Percentiles rank a stretch among this genome's conserved stretches.
Conservation (phyloP, 768 basidiomycete genomes). For the Austroboletus festivus region DNA sequence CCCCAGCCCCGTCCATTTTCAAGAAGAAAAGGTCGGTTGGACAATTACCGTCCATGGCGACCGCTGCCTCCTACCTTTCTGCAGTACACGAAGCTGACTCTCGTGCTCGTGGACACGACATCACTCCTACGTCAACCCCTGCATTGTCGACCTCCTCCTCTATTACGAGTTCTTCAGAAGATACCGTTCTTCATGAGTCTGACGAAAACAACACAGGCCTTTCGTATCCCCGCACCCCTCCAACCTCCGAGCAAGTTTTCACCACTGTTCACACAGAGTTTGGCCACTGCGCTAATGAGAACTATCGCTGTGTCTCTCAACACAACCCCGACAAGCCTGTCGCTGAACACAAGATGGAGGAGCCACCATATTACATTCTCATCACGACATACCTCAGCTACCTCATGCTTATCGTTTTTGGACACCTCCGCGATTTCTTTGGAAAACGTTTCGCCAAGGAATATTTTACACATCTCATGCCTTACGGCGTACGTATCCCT, state of each 20-base stretch:
- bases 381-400: slow-evolving; percentile 92
- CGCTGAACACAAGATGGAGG: slow-evolving; percentile 60
- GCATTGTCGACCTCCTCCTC: slow-evolving; percentile 75
- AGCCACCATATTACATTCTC: slow-evolving; percentile 91
- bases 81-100: slow-evolving; percentile 67
- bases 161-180: slow-evolving; percentile 64
- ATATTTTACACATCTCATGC: slow-evolving; percentile 78
- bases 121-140: slow-evolving; percentile 60
- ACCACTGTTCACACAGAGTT: slow-evolving; percentile 86
- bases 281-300: slow-evolving; percentile 81
- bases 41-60: slow-evolving; percentile 39
- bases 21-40: slow-evolving; percentile 49
- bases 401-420: slow-evolving; percentile 85
- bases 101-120: slow-evolving; percentile 49
- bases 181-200: slow-evolving; percentile 56
- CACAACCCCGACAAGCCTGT: slow-evolving; percentile 49
- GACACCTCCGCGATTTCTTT: slow-evolving; percentile 92
- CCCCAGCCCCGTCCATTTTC: slow-evolving; percentile 56
- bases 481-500: slow-evolving; percentile 65
- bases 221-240: slow-evolving; percentile 59
- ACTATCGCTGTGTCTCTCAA: slow-evolving; percentile 64
- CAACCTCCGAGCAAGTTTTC: slow-evolving; percentile 78
- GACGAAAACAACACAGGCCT: slow-evolving; percentile 58
- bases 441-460: slow-evolving; percentile 76
- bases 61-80: slow-evolving; percentile 58